These are phyloP conservation scores for Pichia insulana DNA, from an alignment of 805 yeast species.

Conservation along the genomic window DNA sequence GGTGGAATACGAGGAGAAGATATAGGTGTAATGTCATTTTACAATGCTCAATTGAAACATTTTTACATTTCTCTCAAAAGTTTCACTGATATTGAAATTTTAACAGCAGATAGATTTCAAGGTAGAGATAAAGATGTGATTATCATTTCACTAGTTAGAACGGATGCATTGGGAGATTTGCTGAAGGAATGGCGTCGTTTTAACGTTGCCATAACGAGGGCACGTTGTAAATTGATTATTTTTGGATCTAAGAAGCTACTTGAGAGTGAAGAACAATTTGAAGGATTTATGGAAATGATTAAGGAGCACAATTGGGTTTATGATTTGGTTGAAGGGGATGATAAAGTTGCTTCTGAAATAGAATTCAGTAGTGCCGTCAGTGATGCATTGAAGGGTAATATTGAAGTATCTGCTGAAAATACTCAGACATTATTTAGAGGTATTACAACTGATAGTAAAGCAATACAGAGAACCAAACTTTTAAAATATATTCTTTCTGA, in stretches of 20 bases:
- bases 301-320: conserved; percentile 56
- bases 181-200: conserved; percentile 84
- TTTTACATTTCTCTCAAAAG: conserved; percentile 27
- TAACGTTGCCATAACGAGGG: conserved; percentile 91
- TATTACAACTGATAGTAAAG: conserved; percentile 2
- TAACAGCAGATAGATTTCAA: conserved; percentile 94
- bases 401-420: not conserved
- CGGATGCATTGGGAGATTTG: conserved; percentile 74
- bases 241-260: conserved; percentile 71
- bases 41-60: conserved; percentile 67
- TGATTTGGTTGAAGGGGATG: conserved; percentile 40
- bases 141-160: conserved; percentile 80
- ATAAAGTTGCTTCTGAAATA: conserved; percentile 13
- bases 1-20: conserved; percentile 52
- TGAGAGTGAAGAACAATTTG: conserved; percentile 39
- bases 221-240: conserved; percentile 72
- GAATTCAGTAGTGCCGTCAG: conserved; percentile 1
- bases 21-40: conserved; percentile 86
- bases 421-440: not conserved
- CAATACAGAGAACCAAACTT: conserved; percentile 3
- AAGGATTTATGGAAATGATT: conserved; percentile 52
- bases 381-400: not conserved
- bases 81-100: conserved; percentile 49
- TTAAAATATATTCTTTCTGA: conserved; percentile 2
- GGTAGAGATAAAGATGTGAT: conserved; percentile 93